Evolutionary conservation across 2,329 filamentous ascomycete species (phyloP).

Genomic region (Paecilomyces dactylethromorphus): DNA sequence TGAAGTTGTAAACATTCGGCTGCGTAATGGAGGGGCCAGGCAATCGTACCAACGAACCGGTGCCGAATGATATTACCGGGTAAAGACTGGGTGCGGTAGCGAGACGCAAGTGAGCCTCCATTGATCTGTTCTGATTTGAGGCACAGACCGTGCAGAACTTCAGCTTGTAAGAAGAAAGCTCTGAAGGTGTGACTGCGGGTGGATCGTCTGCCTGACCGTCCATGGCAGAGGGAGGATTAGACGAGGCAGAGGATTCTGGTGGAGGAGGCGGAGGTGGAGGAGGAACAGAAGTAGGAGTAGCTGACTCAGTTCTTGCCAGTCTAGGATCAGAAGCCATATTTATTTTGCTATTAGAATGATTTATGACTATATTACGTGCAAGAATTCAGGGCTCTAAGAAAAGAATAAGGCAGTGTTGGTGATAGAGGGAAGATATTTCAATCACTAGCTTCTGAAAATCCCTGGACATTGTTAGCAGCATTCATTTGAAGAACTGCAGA

Average conservation of each 20-base stretch:
- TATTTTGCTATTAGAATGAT: slow-evolving; percentile 1
- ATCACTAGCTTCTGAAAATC: slow-evolving; percentile 26
- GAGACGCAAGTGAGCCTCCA: slow-evolving; percentile 96
- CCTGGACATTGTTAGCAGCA: slow-evolving; percentile 20
- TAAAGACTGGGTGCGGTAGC: slow-evolving; percentile 76
- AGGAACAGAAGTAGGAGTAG: slow-evolving; percentile 34
- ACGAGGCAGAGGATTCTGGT: slow-evolving; percentile 27
- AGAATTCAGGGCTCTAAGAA: slow-evolving; percentile 5
- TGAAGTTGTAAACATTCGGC: slow-evolving; percentile 97
- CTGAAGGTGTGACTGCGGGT: slow-evolving; percentile 5
- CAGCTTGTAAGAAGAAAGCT: slow-evolving; percentile 63
- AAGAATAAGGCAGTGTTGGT: slow-evolving; percentile 1
- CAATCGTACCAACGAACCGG: slow-evolving; percentile 85
- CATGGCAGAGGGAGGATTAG: slow-evolving; percentile 13
- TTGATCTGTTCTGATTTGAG: slow-evolving; percentile 98
- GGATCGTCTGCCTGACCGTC: slow-evolving; percentile 10
- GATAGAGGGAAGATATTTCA: slow-evolving; percentile 16
- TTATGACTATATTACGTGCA: slow-evolving; percentile 5
- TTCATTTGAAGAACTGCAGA: slow-evolving; percentile 1
- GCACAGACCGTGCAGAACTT: slow-evolving; percentile 99
- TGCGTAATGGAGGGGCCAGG: slow-evolving; percentile 86
- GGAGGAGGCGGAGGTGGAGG: slow-evolving; percentile 48
- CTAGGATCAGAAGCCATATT: slow-evolving; percentile 48
- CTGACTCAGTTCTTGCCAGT: slow-evolving; percentile 41
- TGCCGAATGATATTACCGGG: slow-evolving; percentile 97